A percentile compares a stretch with the other conserved stretches of the same genome.
These are phyloP conservation scores for Cladosporium sphaerospermum DNA, from an alignment of 2,329 filamentous ascomycete species.

Conservation along the genomic window DNA sequence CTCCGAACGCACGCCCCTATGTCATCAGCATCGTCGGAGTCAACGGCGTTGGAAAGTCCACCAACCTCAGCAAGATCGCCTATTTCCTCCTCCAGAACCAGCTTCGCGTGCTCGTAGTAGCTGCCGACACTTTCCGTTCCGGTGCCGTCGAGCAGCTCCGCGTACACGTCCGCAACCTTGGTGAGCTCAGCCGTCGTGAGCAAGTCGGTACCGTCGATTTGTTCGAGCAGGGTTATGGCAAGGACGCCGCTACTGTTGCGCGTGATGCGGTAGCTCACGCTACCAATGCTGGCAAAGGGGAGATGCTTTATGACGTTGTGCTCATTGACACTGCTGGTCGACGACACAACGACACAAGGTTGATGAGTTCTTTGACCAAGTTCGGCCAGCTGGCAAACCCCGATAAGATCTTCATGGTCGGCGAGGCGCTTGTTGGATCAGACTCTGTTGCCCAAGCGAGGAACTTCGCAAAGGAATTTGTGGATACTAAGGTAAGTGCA, in stretches of 20 bases:
- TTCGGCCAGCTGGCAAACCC: conserved; percentile 94
- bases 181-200: conserved; percentile 79
- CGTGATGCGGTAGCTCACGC: conserved; percentile 87
- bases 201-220: conserved; percentile 75
- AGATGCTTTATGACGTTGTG: conserved; percentile 70
- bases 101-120: conserved; percentile 88
- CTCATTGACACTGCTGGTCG: conserved; percentile 94
- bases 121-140: conserved; percentile 93
- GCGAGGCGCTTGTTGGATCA: conserved; percentile 85
- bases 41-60: conserved; percentile 97
- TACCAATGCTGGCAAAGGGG: conserved; percentile 44
- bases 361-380: conserved; percentile 96
- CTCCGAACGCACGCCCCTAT: conserved; percentile 67
- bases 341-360: conserved; percentile 86
- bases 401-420: conserved; percentile 98
- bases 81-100: conserved; percentile 98
- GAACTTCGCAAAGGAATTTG: conserved; percentile 90
- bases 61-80: conserved; percentile 94
- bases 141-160: conserved; percentile 95
- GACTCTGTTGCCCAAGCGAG: conserved; percentile 92
- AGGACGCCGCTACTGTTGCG: conserved; percentile 91
- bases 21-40: conserved; percentile 98
- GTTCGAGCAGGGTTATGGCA: conserved; percentile 96
- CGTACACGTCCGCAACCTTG: conserved; percentile 89
- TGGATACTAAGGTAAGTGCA: conserved; percentile 27